Evolutionary conservation across 2,329 filamentous ascomycete species (phyloP), one percentile per base, ranked within the genome.

Genomic region (Aspergillus floridensis): DNA sequence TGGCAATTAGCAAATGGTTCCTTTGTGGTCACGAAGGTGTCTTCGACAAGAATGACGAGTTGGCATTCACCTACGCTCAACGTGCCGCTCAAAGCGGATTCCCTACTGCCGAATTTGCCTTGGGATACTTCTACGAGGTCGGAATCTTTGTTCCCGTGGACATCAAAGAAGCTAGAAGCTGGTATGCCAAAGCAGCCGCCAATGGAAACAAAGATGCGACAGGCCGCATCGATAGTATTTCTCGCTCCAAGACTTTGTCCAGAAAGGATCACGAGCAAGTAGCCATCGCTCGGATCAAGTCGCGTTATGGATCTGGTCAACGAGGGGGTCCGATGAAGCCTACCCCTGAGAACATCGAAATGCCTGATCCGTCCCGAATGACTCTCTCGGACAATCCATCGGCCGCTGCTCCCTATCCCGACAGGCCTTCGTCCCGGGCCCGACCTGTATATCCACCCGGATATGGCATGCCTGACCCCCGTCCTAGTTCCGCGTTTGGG

Each of bases 1-100:
- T 99, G 77, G 92, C 93, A 29, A 92, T 99, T 62, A 98, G 93
- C 76, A 95, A 96, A 76, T 99, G 95, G 95, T 99, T 98, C 72
- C 82, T 99, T 29, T 98, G 96, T 70, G 95, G 95, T 2, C 93
- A 95, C 65, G 93, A 98, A 66, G 89, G 89, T 22, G 83, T 96
- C 6, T 97, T 99, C 71, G 86, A 91, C 61, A 98, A 98, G 82
- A 98, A 97, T 70, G 95, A 99, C 76, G 90, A 93, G 72, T 80
- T 98, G 52, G 93, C 95, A 6, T 99, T 91, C 76, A 89, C 87
- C 54, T 98, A 96, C 71, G 95, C 95, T 1, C 86, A 93, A 68
- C 86, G 93, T 65, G 95, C 95, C 11, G 93, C 95, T 8, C 82
- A 86, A 53, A 85, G 87, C 44, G 92, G 92, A 57, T 83, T 98